These are phyloP conservation scores for Cyclanthera cordifolia DNA, from an alignment of 306 rosid species.

Conservation along the genomic window DNA sequence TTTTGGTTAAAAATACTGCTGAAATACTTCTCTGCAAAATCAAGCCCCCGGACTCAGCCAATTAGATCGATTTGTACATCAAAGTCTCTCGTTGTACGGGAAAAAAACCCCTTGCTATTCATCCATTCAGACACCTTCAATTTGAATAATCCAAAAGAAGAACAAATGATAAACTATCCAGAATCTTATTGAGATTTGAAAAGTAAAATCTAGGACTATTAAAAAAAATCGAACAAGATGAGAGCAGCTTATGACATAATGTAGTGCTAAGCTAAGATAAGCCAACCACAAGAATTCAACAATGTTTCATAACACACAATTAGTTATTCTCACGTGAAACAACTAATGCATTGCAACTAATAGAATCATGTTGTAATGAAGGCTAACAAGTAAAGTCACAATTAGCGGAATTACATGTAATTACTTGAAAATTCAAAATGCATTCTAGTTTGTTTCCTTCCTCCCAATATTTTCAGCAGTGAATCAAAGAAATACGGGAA, in stretches of 20 bases:
- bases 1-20: slow-evolving; percentile 30
- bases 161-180: neutral
- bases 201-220: neutral
- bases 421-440: neutral
- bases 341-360: neutral
- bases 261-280: neutral
- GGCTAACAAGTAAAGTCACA: neutral
- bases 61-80: slow-evolving; percentile 56
- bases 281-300: neutral
- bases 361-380: neutral
- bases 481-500: no score
- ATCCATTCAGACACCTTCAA: slow-evolving; percentile 66
- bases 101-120: slow-evolving; percentile 32
- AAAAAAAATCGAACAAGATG: neutral
- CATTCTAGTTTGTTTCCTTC: no score
- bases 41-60: slow-evolving; percentile 49
- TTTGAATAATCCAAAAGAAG: neutral
- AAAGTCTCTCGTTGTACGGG: slow-evolving; percentile 29
- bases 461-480: no score
- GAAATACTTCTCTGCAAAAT: slow-evolving; percentile 49
- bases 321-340: neutral
- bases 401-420: neutral
- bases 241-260: neutral
- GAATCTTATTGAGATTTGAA: neutral
- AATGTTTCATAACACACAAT: neutral